phyloP scores from a whole-genome alignment of 345 rosid genomes.

The Lepidium africanum region DNA sequence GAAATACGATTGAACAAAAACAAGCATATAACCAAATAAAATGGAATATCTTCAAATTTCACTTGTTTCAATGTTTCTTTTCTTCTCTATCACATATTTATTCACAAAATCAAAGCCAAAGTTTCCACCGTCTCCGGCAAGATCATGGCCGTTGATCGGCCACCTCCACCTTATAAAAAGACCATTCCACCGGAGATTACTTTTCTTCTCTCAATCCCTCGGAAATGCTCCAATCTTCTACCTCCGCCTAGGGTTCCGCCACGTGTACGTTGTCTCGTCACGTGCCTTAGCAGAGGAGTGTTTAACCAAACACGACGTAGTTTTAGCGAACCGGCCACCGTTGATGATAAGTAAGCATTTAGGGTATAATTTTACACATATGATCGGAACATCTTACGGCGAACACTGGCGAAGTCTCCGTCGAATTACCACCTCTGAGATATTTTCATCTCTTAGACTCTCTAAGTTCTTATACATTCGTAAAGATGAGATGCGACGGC shows the following conservation, averaged over 20 bases:
- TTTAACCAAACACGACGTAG: conserved; percentile 38
- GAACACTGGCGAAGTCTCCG: conserved; percentile 47
- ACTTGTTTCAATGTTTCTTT: background rate
- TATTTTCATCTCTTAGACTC: conserved; percentile 36
- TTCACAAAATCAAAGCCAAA: conserved; percentile 2
- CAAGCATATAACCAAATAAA: background rate
- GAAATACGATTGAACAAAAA: background rate
- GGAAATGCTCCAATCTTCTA: conserved; percentile 34
- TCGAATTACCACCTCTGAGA: conserved; percentile 30
- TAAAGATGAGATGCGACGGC: conserved; percentile 32
- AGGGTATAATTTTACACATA: conserved; percentile 31
- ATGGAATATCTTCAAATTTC: background rate
- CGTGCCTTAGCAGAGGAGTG: conserved; percentile 35
- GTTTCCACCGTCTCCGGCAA: conserved; percentile 36
- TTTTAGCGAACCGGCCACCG: conserved; percentile 39
- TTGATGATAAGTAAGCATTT: conserved; percentile 16
- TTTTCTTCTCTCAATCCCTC: conserved; percentile 22
- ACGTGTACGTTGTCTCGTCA: conserved; percentile 35
- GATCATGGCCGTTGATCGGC: conserved; percentile 40
- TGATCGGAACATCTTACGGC: conserved; percentile 27
- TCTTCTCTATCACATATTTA: background rate
- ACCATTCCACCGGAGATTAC: conserved; percentile 33
- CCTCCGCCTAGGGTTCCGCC: conserved; percentile 38
- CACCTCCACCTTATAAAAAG: conserved; percentile 42
- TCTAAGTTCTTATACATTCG: conserved; percentile 10